Conservation (phyloP, 2,329 filamentous ascomycete genomes). For the Xylariaceae sp. region DNA sequence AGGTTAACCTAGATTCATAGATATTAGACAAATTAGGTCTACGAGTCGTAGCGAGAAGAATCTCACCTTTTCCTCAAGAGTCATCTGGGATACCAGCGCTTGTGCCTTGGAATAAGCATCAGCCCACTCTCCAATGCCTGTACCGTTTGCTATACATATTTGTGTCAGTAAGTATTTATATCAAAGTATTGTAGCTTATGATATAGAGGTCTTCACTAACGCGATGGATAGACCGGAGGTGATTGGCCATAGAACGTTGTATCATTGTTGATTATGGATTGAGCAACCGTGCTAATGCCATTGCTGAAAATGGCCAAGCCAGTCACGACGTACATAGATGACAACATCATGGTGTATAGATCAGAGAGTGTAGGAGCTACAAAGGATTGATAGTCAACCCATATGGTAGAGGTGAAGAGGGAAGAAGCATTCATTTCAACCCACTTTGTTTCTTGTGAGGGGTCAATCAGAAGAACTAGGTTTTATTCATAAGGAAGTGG, state of each 20-base stretch:
- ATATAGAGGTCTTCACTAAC: conserved; percentile 28
- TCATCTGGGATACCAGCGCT: conserved; percentile 42
- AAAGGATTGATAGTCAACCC: background rate
- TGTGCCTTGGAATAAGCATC: conserved; percentile 40
- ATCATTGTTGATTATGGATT: conserved; percentile 37
- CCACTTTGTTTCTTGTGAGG: conserved; percentile 9
- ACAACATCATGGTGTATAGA: conserved; percentile 18
- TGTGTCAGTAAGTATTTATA: conserved; percentile 20
- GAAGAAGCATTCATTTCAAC: conserved; percentile 17
- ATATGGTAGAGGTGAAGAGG: conserved; percentile 3
- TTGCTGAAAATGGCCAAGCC: conserved; percentile 13
- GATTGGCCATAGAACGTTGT: conserved; percentile 42
- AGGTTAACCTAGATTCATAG: conserved; percentile 35
- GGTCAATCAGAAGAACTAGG: conserved; percentile 14
- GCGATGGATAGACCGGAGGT: conserved; percentile 40
- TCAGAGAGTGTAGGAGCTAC: conserved; percentile 4
- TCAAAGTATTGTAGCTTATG: background rate
- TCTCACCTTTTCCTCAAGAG: conserved; percentile 41
- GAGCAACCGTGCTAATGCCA: conserved; percentile 13
- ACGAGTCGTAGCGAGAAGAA: background rate
- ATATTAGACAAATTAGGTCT: background rate
- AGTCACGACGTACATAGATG: conserved; percentile 11
- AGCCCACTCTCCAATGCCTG: conserved; percentile 40
- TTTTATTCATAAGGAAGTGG: conserved; percentile 12
- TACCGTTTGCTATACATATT: conserved; percentile 30